Evolutionary conservation across 495 filamentous ascomycete species (phyloP).

Genomic region (Aspergillus baeticus): DNA sequence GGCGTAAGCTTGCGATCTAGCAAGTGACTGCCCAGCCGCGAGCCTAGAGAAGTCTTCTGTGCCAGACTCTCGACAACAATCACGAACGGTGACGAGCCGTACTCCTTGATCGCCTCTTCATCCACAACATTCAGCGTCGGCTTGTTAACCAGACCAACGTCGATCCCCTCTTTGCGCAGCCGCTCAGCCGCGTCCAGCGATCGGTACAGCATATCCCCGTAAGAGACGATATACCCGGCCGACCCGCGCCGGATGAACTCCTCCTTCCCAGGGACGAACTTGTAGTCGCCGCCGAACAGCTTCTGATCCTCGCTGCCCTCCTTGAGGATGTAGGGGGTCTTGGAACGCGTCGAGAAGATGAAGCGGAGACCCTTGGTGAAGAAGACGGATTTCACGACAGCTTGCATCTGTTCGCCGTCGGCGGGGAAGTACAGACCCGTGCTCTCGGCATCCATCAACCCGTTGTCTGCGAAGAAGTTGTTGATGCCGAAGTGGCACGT

Average conservation of each 20-base stretch:
- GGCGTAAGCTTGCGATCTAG: slow-evolving; percentile 36
- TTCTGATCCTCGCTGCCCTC: slow-evolving; percentile 35
- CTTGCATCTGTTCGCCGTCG: slow-evolving; percentile 45
- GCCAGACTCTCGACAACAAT: slow-evolving; percentile 39
- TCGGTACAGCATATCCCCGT: slow-evolving; percentile 44
- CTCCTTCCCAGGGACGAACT: slow-evolving; percentile 41
- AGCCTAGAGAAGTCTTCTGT: slow-evolving; percentile 43
- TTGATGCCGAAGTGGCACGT: slow-evolving; percentile 44
- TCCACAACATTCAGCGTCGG: slow-evolving; percentile 41
- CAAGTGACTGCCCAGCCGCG: slow-evolving; percentile 34
- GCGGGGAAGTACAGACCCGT: slow-evolving; percentile 41
- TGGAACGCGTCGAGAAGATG: slow-evolving; percentile 42
- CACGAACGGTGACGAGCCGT: slow-evolving; percentile 35
- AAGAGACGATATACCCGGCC: slow-evolving; percentile 38
- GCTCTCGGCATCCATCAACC: slow-evolving; percentile 33
- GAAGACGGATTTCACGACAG: slow-evolving; percentile 39
- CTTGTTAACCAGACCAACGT: slow-evolving; percentile 41
- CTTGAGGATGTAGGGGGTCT: slow-evolving; percentile 42
- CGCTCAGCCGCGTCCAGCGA: slow-evolving; percentile 39
- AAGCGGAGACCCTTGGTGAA: slow-evolving; percentile 37
- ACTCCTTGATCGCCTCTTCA: slow-evolving; percentile 35
- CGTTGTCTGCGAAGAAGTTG: slow-evolving; percentile 44
- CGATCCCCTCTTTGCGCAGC: slow-evolving; percentile 31
- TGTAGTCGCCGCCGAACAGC: slow-evolving; percentile 34
- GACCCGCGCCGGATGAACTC: slow-evolving; percentile 36